phyloP scores from a whole-genome alignment of 495 filamentous ascomycete genomes.

The Penicillium odoratum region DNA sequence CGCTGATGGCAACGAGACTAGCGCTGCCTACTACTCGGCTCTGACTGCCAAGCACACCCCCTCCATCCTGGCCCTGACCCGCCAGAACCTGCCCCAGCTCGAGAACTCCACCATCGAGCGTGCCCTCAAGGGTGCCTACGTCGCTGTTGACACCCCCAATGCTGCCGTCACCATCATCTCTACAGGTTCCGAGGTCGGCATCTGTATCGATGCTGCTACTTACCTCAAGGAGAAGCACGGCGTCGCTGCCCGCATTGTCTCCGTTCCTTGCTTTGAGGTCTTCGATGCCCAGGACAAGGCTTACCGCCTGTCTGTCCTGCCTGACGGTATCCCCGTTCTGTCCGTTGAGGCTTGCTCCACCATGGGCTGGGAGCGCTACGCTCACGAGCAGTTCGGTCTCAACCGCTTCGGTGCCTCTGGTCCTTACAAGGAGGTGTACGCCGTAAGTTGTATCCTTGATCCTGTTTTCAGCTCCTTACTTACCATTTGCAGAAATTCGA shows the following conservation, averaged over 20 bases:
- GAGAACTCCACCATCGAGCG: conserved; percentile 86
- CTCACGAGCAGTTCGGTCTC: conserved; percentile 97
- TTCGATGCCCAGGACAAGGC: conserved; percentile 94
- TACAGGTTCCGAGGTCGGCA: conserved; percentile 93
- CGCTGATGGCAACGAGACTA: conserved; percentile 97
- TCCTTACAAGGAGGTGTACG: conserved; percentile 97
- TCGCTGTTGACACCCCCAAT: conserved; percentile 76
- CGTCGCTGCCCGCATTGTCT: conserved; percentile 88
- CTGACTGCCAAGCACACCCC: conserved; percentile 90
- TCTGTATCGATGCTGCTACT: conserved; percentile 89
- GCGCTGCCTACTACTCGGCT: conserved; percentile 95
- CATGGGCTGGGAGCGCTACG: conserved; percentile 95
- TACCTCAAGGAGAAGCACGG: conserved; percentile 87
- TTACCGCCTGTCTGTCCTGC: conserved; percentile 86
- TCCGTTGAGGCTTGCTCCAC: conserved; percentile 95
- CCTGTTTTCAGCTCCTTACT: background rate
- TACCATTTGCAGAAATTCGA: conserved; percentile 79
- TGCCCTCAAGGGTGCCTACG: conserved; percentile 93
- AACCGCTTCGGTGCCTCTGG: conserved; percentile 98
- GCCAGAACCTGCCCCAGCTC: conserved; percentile 98
- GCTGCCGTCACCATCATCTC: conserved; percentile 89
- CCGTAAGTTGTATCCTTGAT: conserved; percentile 54
- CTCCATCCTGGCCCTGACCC: conserved; percentile 88
- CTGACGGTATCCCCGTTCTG: conserved; percentile 90
- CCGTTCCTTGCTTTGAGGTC: conserved; percentile 95